phyloP scores from a whole-genome alignment of 106 monocot species.

The Platanthera zijinensis region DNA sequence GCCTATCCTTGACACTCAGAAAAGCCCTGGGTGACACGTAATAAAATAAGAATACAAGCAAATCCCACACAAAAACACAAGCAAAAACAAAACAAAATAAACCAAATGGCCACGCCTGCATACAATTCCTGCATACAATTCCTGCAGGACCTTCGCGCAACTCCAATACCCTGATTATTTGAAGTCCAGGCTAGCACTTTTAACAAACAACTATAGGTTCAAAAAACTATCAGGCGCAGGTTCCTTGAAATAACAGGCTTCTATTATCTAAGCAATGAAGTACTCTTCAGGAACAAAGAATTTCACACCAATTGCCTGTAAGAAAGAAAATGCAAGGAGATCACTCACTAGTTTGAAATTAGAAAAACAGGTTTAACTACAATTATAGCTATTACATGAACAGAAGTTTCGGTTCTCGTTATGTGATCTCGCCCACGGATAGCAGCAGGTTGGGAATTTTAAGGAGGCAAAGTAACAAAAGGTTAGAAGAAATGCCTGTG shows the following conservation, averaged over 20 bases:
- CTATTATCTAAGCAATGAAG: conserved; percentile 21
- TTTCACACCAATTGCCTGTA: conserved; percentile 65
- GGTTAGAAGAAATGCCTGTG: conserved; percentile 34
- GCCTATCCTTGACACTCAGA: no score
- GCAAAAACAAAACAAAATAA: no score
- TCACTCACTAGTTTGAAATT: background rate
- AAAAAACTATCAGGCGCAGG: background rate
- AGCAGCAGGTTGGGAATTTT: background rate
- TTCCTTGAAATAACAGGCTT: background rate
- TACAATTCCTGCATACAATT: no score
- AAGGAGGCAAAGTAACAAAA: background rate
- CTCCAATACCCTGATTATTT: no score
- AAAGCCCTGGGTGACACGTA: no score
- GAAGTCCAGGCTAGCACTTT: no score
- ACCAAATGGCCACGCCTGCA: no score
- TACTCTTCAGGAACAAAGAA: conserved; percentile 71
- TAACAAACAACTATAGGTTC: no score
- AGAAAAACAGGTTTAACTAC: background rate
- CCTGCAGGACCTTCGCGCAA: no score
- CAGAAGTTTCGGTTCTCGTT: background rate
- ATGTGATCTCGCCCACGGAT: background rate
- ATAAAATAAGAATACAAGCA: no score
- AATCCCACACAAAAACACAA: no score
- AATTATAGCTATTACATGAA: background rate
- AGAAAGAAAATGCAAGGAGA: background rate